Conservation (phyloP, 345 rosid genomes). For the Bretschneidera sinensis region DNA sequence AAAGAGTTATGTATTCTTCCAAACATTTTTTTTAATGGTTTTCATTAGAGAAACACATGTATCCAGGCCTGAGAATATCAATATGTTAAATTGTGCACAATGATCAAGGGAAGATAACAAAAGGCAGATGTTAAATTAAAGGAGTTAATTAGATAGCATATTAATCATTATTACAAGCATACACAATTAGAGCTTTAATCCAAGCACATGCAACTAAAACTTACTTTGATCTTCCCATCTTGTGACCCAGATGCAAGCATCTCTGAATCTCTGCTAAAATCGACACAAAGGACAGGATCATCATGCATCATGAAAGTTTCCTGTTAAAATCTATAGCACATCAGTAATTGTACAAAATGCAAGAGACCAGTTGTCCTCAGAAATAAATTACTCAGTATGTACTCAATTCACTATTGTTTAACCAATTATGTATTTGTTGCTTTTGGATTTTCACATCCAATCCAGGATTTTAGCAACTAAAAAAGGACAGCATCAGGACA, state of each 20-base stretch:
- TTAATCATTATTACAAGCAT: neutral
- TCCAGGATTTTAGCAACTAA: neutral
- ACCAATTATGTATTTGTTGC: neutral
- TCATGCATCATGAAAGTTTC: constrained; percentile 99
- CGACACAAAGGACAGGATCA: constrained; percentile 91
- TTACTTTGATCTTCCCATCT: constrained; percentile 96
- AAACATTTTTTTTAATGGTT: too few species aligned
- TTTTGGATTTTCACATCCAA: neutral
- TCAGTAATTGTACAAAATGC: constrained; percentile 17
- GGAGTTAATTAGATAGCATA: neutral
- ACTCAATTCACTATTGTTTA: neutral
- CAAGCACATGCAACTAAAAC: constrained; percentile 20
- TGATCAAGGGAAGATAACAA: neutral
- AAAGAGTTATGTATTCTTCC: neutral
- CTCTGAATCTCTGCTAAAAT: constrained; percentile 98
- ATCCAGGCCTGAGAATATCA: neutral
- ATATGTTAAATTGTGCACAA: too few species aligned
- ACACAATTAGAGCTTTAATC: neutral
- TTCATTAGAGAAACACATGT: neutral
- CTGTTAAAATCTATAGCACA: constrained; percentile 38
- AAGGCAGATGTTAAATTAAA: neutral
- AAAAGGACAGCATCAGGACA: neutral
- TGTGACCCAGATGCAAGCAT: constrained; percentile 93
- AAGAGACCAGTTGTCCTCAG: neutral
- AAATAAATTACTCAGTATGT: neutral